phyloP scores from a whole-genome alignment of 2,329 filamentous ascomycete species.

The Bipolaris oryzae region DNA sequence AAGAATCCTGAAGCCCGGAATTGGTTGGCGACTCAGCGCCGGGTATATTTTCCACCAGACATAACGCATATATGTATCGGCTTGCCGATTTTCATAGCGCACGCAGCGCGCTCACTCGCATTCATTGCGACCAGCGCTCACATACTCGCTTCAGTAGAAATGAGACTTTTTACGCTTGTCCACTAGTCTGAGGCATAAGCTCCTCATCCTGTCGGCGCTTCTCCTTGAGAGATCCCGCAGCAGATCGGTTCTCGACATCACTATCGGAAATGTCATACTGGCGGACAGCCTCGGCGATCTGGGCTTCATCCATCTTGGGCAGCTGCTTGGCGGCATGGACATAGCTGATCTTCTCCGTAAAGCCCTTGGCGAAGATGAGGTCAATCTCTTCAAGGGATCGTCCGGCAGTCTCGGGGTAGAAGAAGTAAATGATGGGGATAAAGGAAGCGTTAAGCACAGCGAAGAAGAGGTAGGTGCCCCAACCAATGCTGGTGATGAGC shows the following conservation, averaged over 20 bases:
- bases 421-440: constrained; percentile 61
- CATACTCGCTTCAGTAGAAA: constrained; percentile 3
- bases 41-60: constrained; percentile 33
- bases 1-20: constrained; percentile 7
- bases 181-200: constrained; percentile 24
- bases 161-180: constrained; percentile 15
- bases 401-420: constrained; percentile 62
- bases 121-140: constrained; percentile 25
- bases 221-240: constrained; percentile 30
- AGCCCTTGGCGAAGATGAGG: constrained; percentile 54
- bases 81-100: constrained; percentile 22
- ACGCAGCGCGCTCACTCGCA: constrained; percentile 20
- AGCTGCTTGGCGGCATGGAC: constrained; percentile 47
- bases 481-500: constrained; percentile 45
- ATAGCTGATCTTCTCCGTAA: constrained; percentile 45
- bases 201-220: constrained; percentile 31
- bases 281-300: constrained; percentile 41
- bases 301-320: constrained; percentile 41
- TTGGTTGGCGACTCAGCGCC: constrained; percentile 30
- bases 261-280: constrained; percentile 42
- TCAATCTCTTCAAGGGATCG: constrained; percentile 60
- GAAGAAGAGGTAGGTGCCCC: constrained; percentile 56
- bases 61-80: constrained; percentile 16
- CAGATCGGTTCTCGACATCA: constrained; percentile 43
- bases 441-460: constrained; percentile 59